Evolutionary conservation across 2,329 filamentous ascomycete genomes (phyloP).

Genomic region (Fusarium oxysporum): DNA sequence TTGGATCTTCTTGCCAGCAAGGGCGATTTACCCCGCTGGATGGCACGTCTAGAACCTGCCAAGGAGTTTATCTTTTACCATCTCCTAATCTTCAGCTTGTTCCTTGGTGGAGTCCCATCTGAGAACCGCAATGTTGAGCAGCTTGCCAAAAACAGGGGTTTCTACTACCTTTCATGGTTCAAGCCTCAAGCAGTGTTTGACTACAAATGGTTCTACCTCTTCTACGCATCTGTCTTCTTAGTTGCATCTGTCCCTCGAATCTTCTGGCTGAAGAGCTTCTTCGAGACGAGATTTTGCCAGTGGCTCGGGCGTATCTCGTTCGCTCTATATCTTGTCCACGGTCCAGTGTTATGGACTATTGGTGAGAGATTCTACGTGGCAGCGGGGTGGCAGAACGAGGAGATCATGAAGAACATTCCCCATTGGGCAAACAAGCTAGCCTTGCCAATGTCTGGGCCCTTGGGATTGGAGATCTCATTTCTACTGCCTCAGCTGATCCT

Average conservation of each 20-base stretch:
- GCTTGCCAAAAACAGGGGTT: conserved; percentile 67
- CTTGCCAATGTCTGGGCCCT: conserved; percentile 65
- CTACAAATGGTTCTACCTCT: conserved; percentile 76
- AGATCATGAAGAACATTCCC: conserved; percentile 62
- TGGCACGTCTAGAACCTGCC: conserved; percentile 59
- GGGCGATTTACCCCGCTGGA: conserved; percentile 62
- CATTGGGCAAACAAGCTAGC: conserved; percentile 68
- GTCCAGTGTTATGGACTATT: conserved; percentile 68
- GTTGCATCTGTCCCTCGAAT: conserved; percentile 69
- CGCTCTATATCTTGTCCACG: conserved; percentile 73
- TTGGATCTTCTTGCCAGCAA: conserved; percentile 66
- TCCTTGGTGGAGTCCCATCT: conserved; percentile 71
- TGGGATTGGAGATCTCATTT: conserved; percentile 71
- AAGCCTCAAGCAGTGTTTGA: conserved; percentile 75
- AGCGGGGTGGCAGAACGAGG: conserved; percentile 64
- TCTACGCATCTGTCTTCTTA: conserved; percentile 68
- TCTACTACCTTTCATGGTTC: conserved; percentile 69
- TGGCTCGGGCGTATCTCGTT: conserved; percentile 73
- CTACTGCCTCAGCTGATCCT: conserved; percentile 69
- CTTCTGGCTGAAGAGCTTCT: conserved; percentile 67
- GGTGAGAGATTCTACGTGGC: conserved; percentile 74
- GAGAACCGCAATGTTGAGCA: conserved; percentile 59
- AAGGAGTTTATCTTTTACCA: conserved; percentile 65
- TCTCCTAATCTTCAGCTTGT: conserved; percentile 64
- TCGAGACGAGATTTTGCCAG: conserved; percentile 68